phyloP scores from a whole-genome alignment of 1,284 basidiomycete genomes.

The Cerrena zonata region DNA sequence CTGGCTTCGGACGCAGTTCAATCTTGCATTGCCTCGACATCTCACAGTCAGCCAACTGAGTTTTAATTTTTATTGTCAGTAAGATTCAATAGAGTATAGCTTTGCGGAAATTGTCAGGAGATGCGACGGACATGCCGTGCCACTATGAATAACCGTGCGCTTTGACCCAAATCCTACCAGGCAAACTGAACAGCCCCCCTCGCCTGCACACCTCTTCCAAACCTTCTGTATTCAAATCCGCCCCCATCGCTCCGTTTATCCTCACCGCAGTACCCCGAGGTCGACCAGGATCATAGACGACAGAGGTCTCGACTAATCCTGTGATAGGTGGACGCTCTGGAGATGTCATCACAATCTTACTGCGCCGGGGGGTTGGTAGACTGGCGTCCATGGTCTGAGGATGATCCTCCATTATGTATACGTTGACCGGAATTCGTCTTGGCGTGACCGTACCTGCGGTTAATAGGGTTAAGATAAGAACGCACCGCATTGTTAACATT shows the following conservation, averaged over 20 bases:
- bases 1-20: too few species aligned
- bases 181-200: constrained; percentile 32
- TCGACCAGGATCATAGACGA: constrained; percentile 46
- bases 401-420: constrained; percentile 40
- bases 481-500: neutral
- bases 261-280: constrained; percentile 46
- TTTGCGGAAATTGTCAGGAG: too few species aligned
- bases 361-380: constrained; percentile 27
- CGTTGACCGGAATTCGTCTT: constrained; percentile 56
- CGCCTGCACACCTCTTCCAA: constrained; percentile 44
- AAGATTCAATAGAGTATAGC: too few species aligned
- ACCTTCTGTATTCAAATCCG: constrained; percentile 42
- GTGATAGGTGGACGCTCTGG: constrained; percentile 57
- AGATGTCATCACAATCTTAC: constrained; percentile 44
- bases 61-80: too few species aligned
- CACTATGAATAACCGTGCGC: constrained; percentile 15
- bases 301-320: constrained; percentile 51
- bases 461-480: neutral
- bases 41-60: too few species aligned
- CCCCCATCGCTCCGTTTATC: constrained; percentile 45
- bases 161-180: constrained; percentile 33
- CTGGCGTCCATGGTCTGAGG: constrained; percentile 29
- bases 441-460: constrained; percentile 48
- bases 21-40: too few species aligned
- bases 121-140: neutral